Base-by-base conservation (phyloP, 164 flowering plant species). In the Tinospora cordifolia region DNA sequence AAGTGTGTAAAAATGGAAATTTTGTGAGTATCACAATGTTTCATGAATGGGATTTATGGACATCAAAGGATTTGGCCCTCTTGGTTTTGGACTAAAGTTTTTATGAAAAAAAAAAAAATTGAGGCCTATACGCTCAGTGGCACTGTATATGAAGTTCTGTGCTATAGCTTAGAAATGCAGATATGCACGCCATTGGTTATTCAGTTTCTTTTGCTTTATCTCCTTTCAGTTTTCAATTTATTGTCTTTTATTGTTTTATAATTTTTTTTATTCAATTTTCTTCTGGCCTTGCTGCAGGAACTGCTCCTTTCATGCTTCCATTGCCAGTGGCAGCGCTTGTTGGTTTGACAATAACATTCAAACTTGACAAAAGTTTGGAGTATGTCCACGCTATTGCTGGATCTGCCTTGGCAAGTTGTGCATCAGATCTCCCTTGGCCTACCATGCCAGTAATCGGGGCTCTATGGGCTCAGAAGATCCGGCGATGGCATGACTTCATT, bases 321-420 rank as follows among this genome's bases (percentile, higher is more conserved):
- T 75, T 93, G 68, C 97, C 98, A 62, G 79, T 91, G 79, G 98
- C 98, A 2, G 96, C 90, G 24, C 81, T 91, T 67, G 87, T 93
- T 36, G 90, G 98, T 79, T 80, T 93, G 75, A 91, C 98, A 59
- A 88, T 93, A 71, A 93, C 97, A 8, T 88, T 85, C 75, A 91
- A 91, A 78, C 87, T 91, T 25, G 92, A 84, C 73, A 87, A 86
- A 77, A 79, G 67, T 71, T 70, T 80, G 70, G 94, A 89, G 67
- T 85, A 84, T 67, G 74, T 83, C 66, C 87, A 85, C 41, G 83
- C 83, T 67, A 85, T 91, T 46, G 83, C 83, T 21, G 97, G 96
- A 54, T 87, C 89, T 11, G 90, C 94, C 34, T 66, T 93, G 78
- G 87, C 82, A 59, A 83, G 70, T 70, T 85, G 89, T 75, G 85